Conservation (phyloP, 345 rosid species). For the Citropsis articulata region DNA sequence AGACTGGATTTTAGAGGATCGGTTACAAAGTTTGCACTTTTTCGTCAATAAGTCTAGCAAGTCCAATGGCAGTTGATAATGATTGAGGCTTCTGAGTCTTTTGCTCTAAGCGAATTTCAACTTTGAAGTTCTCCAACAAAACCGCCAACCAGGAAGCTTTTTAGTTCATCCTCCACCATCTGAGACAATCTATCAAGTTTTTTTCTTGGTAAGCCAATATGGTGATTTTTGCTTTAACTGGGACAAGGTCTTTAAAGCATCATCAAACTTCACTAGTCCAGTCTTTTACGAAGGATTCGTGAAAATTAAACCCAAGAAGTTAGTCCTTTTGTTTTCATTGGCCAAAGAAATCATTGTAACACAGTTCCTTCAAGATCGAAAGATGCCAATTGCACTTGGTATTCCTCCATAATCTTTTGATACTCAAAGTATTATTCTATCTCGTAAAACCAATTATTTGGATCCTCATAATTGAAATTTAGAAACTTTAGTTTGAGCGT, state of each 20-base stretch:
- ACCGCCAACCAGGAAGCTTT: neutral
- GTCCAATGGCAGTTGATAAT: neutral
- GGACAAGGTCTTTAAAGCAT: too few species aligned
- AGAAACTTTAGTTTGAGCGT: neutral
- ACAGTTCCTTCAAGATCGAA: neutral
- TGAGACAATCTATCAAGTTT: neutral
- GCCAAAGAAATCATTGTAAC: neutral
- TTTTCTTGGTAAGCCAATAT: neutral
- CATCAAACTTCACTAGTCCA: neutral
- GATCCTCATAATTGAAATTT: neutral
- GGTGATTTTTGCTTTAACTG: neutral
- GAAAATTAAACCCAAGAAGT: neutral
- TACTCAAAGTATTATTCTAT: neutral
- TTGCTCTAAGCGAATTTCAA: neutral
- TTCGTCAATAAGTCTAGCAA: neutral
- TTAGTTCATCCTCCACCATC: accelerated
- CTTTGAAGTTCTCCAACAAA: neutral
- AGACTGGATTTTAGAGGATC: too few species aligned
- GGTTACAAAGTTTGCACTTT: too few species aligned
- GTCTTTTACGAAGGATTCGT: neutral
- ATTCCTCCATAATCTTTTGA: neutral
- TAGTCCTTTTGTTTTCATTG: neutral
- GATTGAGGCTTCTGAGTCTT: neutral
- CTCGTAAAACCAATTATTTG: neutral
- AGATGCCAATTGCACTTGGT: neutral